Evolutionary conservation across 345 rosid genomes (phyloP), one percentile per base, ranked within the genome.

Genomic region (Moricandia arvensis): DNA sequence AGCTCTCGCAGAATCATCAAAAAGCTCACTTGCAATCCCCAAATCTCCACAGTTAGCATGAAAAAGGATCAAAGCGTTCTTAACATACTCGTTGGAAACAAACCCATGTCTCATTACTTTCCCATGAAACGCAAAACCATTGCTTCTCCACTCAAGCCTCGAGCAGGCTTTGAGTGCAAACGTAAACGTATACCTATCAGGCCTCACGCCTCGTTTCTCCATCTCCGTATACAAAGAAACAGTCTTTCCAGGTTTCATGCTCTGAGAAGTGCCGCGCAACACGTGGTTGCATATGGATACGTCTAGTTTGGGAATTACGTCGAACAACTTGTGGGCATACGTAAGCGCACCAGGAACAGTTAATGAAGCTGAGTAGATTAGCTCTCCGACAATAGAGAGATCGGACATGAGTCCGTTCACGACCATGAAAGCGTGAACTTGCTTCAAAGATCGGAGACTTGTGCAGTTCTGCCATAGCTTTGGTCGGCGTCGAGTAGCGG

Each of bases 81-180:
- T 86, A 63, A 83, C 86, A 79, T 84, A 90, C 21, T 15, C 78
- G 69, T 85, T 88, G 10, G 57, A 84, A 4, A 63, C 68, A 83
- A 90, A 87, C 16, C 93, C 96, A 73, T 70, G 62, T 69, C 74
- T 88, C 51, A 88, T 29, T 0, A 84, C 82, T 78, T 83, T 90
- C 29, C 87, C 93, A 65, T 88, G 93, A 75, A 85, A n/a, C 76
- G 86, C 85, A 75, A 82, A 81, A 8, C 93, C 93, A 77, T 49
- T 82, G 4, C 74, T 81, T 58, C 75, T 80, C 88, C 83, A 87
- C 60, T 75, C 74, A 73, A 87, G 83, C 86, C 70, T 84, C 9
- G 89, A 82, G 59, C 93, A 87, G 2, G 90, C 96, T 69, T 90
- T 90, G 37, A 90, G 88, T 45, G 85, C 82, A 72, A 88, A 90